These are phyloP conservation scores for Exophiala bonariae DNA, from an alignment of 2,329 filamentous ascomycete species.

Conservation along the genomic window DNA sequence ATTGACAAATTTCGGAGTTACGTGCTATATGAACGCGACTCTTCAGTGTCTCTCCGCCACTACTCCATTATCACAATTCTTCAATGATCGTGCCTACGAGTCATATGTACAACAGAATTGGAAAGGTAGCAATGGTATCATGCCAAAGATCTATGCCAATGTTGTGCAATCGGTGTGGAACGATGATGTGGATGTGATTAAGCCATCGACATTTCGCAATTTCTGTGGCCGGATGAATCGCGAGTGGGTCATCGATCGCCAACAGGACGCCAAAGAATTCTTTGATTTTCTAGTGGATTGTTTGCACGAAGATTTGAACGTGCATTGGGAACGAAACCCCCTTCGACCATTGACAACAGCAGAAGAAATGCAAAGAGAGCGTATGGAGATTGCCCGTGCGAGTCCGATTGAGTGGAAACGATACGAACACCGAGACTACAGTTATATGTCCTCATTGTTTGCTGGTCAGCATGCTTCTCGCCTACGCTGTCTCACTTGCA, in stretches of 20 bases:
- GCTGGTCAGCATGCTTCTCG: constrained; percentile 68
- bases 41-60: constrained; percentile 82
- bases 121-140: constrained; percentile 64
- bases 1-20: constrained; percentile 75
- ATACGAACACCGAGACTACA: constrained; percentile 68
- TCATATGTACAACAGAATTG: constrained; percentile 63
- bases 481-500: constrained; percentile 62
- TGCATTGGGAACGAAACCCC: constrained; percentile 59
- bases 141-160: constrained; percentile 63
- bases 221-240: constrained; percentile 65
- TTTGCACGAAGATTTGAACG: constrained; percentile 83
- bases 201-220: constrained; percentile 63
- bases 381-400: constrained; percentile 62
- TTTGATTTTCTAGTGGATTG: constrained; percentile 78
- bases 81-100: constrained; percentile 58
- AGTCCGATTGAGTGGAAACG: constrained; percentile 72
- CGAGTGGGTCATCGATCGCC: constrained; percentile 70
- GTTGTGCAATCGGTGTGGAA: constrained; percentile 64
- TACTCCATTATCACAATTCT: constrained; percentile 61
- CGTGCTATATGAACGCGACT: constrained; percentile 91
- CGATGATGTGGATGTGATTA: constrained; percentile 51
- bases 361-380: constrained; percentile 62
- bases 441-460: constrained; percentile 78
- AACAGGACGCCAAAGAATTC: constrained; percentile 93
- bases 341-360: constrained; percentile 58